Evolutionary conservation across 2,329 filamentous ascomycete genomes (phyloP), one percentile per base, ranked within the genome.

Genomic region (Colletotrichum plurivorum): DNA sequence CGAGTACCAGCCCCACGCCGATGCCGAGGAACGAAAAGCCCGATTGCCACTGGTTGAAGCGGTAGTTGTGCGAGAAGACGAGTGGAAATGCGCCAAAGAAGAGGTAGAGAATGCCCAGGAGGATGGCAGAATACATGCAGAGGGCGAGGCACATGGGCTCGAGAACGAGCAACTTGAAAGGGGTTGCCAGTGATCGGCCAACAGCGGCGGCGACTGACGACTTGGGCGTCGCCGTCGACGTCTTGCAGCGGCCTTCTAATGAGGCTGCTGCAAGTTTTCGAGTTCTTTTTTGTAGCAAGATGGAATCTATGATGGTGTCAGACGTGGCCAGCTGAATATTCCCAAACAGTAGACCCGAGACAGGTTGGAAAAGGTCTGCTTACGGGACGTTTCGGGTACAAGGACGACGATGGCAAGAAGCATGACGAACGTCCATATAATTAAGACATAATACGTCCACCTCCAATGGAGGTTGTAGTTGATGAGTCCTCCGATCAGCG

Each of bases 71-170:
- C 20, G 85, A 78, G 76, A 97, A 97, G 12, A 97, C 90, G 46
- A 97, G 83, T 2, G 92, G 88, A 75, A 97, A 97, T 0, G 94
- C 94, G n/a, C 94, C 94, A 77, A 97, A 97, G 83, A 97, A 97
- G 31, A 97, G 88, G 77, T 97, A 97, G 2, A 97, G 82, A 46
- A 97, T 92, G 4, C 94, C 94, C 6, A 97, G 85, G 12, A 97
- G 83, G 59, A 98, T 89, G 36, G 94, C 93, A 0, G 93, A 93
- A 73, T 94, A 93, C 15, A 96, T 81, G 79, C 94, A 95, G 25
- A 97, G 88, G 73, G 90, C 89, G 64, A 95, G 83, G 70, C 91
- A 93, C 93, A 97, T 97, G 71, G 93, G 93, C 82, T 97, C 94
- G 58, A 93, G 87, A 53, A 91, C 79, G 59, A 98, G 85, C 5